phyloP scores from a whole-genome alignment of 768 basidiomycete genomes.

The Suillus subaureus region DNA sequence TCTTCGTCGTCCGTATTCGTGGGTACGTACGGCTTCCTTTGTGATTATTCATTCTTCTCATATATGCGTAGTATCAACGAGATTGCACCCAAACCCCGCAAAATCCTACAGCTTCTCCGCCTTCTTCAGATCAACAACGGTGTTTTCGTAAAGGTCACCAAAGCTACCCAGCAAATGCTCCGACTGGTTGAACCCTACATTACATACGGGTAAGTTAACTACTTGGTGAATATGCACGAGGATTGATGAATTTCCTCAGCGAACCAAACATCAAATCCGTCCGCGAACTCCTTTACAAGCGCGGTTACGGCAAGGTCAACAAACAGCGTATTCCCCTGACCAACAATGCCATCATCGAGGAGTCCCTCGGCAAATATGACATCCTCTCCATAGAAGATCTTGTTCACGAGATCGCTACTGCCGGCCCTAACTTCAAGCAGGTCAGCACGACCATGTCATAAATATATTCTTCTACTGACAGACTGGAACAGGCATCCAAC shows the following conservation, averaged over 20 bases:
- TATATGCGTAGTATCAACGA: constrained; percentile 85
- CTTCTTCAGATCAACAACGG: constrained; percentile 99
- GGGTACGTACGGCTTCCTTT: constrained; percentile 60
- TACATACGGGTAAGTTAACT: constrained; percentile 80
- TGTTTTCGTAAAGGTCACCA: constrained; percentile 96
- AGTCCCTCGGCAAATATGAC: constrained; percentile 86
- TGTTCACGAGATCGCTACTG: constrained; percentile 93
- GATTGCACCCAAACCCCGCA: constrained; percentile 98
- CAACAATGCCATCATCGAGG: constrained; percentile 93
- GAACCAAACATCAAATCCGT: constrained; percentile 97
- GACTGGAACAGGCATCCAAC: constrained; percentile 67
- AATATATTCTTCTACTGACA: constrained; percentile 14
- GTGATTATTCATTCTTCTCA: constrained; percentile 15
- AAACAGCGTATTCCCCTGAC: constrained; percentile 96
- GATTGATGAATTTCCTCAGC: constrained; percentile 41
- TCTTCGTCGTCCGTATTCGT: constrained; percentile 96
- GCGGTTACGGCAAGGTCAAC: constrained; percentile 97
- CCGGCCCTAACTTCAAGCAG: constrained; percentile 99
- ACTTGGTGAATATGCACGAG: background rate
- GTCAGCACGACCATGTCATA: constrained; percentile 41
- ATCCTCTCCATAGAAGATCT: constrained; percentile 98
- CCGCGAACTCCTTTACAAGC: constrained; percentile 98
- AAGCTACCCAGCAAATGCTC: constrained; percentile 97
- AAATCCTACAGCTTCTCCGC: constrained; percentile 97
- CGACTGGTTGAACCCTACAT: constrained; percentile 97